phyloP scores from a whole-genome alignment of 495 filamentous ascomycete genomes.

The Rusavskia elegans region DNA sequence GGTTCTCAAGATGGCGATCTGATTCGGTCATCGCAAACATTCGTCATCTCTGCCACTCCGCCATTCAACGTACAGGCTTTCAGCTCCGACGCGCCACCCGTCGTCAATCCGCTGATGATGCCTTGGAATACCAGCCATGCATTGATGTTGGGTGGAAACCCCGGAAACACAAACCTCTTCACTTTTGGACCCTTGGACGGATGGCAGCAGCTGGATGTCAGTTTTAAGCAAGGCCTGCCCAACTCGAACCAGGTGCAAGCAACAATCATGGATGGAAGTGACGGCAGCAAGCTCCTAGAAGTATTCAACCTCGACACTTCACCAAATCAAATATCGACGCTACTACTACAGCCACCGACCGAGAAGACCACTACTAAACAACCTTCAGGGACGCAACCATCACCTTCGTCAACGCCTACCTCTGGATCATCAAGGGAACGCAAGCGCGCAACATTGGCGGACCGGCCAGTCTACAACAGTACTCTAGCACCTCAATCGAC shows the following conservation, averaged over 20 bases:
- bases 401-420: conserved; percentile 3
- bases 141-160: conserved; percentile 60
- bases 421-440: conserved; percentile 18
- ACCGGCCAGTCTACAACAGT: conserved; percentile 67
- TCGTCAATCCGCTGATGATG: conserved; percentile 53
- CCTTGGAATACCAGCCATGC: conserved; percentile 59
- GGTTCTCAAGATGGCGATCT: conserved; percentile 44
- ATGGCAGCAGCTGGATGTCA: conserved; percentile 50
- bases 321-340: conserved; percentile 62
- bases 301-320: conserved; percentile 60
- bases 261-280: conserved; percentile 48
- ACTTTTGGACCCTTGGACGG: conserved; percentile 36
- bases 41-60: conserved; percentile 43
- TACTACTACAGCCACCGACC: conserved; percentile 37
- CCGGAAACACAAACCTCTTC: conserved; percentile 49
- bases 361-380: conserved; percentile 11
- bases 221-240: conserved; percentile 29
- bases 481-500: conserved; percentile 48
- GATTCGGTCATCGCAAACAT: conserved; percentile 54
- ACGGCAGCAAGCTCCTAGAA: conserved; percentile 72
- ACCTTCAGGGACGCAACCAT: conserved; percentile 7
- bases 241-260: conserved; percentile 45
- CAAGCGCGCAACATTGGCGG: conserved; percentile 32
- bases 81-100: conserved; percentile 38
- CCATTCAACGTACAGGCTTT: conserved; percentile 42